A percentile compares a stretch with the other conserved stretches of the same genome.
Evolutionary conservation across 352 stramenopile species (phyloP).

Genomic region (Thalassiosira hispida): DNA sequence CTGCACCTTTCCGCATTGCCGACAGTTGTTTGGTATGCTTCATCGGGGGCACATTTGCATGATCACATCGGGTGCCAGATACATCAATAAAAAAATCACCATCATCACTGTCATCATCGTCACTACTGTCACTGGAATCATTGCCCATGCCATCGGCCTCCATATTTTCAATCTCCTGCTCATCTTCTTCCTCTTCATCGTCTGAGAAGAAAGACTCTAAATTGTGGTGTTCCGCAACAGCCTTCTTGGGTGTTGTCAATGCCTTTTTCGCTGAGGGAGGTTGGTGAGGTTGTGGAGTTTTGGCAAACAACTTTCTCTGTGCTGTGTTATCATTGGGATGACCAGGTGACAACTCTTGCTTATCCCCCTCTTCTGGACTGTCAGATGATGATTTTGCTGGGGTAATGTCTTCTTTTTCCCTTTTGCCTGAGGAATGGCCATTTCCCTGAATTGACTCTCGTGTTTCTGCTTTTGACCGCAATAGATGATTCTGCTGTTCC

Average conservation of each 20-base stretch:
- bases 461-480: conserved; percentile 10
- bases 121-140: conserved; percentile 30
- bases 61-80: conserved; percentile 22
- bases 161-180: neutral
- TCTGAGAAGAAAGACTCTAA: conserved; percentile 62
- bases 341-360: conserved; percentile 2
- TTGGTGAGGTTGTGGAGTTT: conserved; percentile 15
- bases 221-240: conserved; percentile 18
- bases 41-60: conserved; percentile 12
- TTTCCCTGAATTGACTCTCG: neutral
- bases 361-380: neutral
- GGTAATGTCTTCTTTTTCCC: neutral
- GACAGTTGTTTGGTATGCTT: conserved; percentile 2
- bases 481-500: conserved; percentile 20
- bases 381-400: neutral
- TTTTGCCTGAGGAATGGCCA: neutral
- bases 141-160: neutral
- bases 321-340: neutral
- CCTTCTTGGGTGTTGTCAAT: neutral
- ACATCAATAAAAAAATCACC: conserved; percentile 51
- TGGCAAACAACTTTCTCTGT: conserved; percentile 24
- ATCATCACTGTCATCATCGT: conserved; percentile 32
- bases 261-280: neutral
- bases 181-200: conserved; percentile 40
- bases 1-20: neutral